Evolutionary conservation across 2,329 filamentous ascomycete species (phyloP), one percentile per base, ranked within the genome.

Genomic region (Beauveria sp.): DNA sequence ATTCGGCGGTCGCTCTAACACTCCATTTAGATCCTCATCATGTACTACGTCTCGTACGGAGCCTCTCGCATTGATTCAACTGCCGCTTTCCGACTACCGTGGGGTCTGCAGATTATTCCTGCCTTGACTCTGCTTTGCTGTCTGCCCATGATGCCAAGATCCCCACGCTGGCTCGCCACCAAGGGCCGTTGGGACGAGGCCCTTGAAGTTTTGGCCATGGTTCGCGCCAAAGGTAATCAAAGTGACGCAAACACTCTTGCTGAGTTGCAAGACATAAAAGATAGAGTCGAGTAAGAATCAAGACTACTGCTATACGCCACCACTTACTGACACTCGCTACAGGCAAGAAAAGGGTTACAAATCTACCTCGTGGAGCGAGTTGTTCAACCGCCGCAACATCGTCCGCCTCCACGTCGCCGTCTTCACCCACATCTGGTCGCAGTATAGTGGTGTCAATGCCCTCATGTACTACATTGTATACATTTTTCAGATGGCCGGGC

Each of bases 11-110:
- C 24, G 1, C 9, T 42, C 60, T 61, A 52, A 61, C 45, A 16
- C 5, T 43, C 2, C 87, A 65, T 64, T 63, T 20, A 67, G 64
- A 87, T 87, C 65, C 69, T 87, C 65, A 84, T 87, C 73, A 87
- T 87, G 83, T 88, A 86, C 75, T 87, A 83, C 65, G 83, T 87
- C 69, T 82, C 79, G 12, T 86, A 85, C 65, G 86, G 83, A 42
- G 83, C 81, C 69, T 82, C 79, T 57, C 84, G 79, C 68, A 80
- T 88, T 62, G 64, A 74, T 0, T 83, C 85, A 20, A 70, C 79
- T 1, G 78, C 80, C 6, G 81, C 83, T 2, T 88, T 86, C 76
- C 75, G 85, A 45, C 76, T 85, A 0, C 83, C 85, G n/a, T 87
- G 84, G 84, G 85, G 79, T 62, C 73, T 84, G 2, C 84, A 87